A percentile compares a stretch with the other conserved stretches of the same genome.
Conservation (phyloP, 768 basidiomycete genomes). For the Podaxis pistillaris region DNA sequence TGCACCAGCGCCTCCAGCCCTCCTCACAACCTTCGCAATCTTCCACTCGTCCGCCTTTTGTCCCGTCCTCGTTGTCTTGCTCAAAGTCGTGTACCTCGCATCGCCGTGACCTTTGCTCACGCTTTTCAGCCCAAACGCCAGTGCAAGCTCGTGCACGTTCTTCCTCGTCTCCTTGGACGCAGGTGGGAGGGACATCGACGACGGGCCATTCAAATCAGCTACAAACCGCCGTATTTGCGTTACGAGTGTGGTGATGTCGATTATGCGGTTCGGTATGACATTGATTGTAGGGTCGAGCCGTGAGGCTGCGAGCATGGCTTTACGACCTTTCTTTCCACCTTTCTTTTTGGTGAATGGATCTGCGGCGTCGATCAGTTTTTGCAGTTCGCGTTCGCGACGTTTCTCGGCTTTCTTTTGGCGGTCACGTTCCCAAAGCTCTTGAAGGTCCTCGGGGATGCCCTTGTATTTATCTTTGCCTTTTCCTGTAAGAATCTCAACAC, state of each 20-base stretch:
- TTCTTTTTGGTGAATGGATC: constrained; percentile 65
- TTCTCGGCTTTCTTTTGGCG: constrained; percentile 78
- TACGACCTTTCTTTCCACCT: constrained; percentile 66
- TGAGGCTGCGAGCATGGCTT: constrained; percentile 61
- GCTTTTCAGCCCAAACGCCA: constrained; percentile 75
- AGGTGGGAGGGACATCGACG: constrained; percentile 71
- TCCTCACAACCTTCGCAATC: constrained; percentile 43
- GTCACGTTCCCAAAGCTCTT: constrained; percentile 76
- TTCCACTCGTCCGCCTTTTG: constrained; percentile 56
- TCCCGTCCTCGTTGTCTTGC: constrained; percentile 63
- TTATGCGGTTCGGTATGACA: constrained; percentile 48
- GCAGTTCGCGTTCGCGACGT: constrained; percentile 61
- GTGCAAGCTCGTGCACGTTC: constrained; percentile 78
- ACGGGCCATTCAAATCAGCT: constrained; percentile 45
- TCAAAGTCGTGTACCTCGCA: constrained; percentile 75
- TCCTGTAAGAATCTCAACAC: constrained; percentile 20
- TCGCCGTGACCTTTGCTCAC: constrained; percentile 69
- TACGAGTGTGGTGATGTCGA: constrained; percentile 68
- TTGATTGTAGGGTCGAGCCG: constrained; percentile 38
- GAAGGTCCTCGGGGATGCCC: constrained; percentile 55
- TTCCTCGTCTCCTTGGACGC: constrained; percentile 72
- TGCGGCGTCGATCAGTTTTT: constrained; percentile 51
- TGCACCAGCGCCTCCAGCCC: constrained; percentile 33
- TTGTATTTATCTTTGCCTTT: constrained; percentile 53
- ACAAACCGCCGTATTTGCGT: constrained; percentile 72